These are phyloP conservation scores for Hanseniaspora singularis DNA, from an alignment of 805 yeast genomes.

Conservation along the genomic window DNA sequence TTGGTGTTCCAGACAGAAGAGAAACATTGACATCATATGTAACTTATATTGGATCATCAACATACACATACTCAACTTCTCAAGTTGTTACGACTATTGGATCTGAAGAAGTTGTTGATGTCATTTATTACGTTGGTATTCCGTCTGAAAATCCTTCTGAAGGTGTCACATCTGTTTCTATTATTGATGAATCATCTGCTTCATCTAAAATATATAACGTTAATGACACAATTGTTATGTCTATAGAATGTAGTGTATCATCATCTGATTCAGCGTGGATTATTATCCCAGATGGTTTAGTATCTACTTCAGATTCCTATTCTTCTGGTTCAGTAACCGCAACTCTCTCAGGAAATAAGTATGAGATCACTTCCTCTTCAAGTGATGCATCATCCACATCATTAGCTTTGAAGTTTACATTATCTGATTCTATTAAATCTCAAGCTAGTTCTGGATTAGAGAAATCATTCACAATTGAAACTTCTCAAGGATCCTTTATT, in stretches of 20 bases:
- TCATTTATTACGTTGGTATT: not conserved
- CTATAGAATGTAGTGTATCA: not conserved
- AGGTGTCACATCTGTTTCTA: not conserved
- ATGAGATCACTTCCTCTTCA: too few relatives aligned
- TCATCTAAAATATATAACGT: not conserved
- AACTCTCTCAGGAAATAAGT: not conserved
- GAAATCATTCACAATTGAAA: not conserved
- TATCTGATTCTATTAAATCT: not conserved
- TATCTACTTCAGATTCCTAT: not conserved
- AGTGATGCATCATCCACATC: not conserved
- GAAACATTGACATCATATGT: not conserved
- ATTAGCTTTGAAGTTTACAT: not conserved
- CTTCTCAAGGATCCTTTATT: not conserved
- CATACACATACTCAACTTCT: not conserved
- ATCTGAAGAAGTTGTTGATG: not conserved
- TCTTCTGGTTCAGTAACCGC: not conserved
- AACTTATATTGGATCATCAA: not conserved
- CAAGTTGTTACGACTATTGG: not conserved
- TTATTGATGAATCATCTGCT: not conserved
- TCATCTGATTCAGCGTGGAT: not conserved
- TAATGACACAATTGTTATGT: not conserved
- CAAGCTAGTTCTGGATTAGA: not conserved
- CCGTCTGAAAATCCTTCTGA: not conserved
- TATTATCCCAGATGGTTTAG: not conserved
- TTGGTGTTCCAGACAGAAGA: not conserved